Evolutionary conservation across 768 basidiomycete species (phyloP).

Genomic region (Lyophyllum shimeji): DNA sequence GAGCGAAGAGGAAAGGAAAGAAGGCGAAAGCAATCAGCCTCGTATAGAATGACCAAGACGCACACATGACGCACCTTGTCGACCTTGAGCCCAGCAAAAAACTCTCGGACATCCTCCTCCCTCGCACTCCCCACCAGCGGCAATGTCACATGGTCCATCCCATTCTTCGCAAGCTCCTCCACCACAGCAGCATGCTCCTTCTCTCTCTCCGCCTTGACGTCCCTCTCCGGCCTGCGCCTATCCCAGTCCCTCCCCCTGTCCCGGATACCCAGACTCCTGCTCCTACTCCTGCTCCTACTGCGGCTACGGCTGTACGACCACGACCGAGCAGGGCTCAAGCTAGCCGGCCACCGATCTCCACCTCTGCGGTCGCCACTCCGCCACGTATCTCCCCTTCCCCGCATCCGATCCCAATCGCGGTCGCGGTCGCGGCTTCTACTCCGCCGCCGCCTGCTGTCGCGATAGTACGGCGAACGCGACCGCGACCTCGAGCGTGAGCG

Average conservation of each 20-base stretch:
- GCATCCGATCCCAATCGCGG: constrained; percentile 11
- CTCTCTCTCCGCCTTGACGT: constrained; percentile 29
- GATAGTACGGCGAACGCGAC: neutral
- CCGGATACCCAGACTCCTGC: constrained; percentile 3
- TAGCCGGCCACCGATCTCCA: constrained; percentile 26
- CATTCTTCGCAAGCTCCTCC: constrained; percentile 58
- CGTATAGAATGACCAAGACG: neutral
- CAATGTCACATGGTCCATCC: constrained; percentile 65
- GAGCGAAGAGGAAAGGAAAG: constrained; percentile 7
- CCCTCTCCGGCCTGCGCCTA: constrained; percentile 15
- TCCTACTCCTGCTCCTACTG: constrained; percentile 8
- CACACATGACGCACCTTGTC: constrained; percentile 55
- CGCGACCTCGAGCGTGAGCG: constrained; percentile 1
- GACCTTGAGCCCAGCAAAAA: constrained; percentile 70
- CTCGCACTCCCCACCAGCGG: constrained; percentile 38
- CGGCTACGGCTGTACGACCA: constrained; percentile 1
- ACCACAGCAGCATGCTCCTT: constrained; percentile 40
- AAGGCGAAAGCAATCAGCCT: constrained; percentile 10
- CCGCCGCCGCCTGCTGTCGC: constrained; percentile 23
- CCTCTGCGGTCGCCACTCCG: constrained; percentile 10
- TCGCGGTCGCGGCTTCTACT: constrained; percentile 9
- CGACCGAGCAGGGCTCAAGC: neutral
- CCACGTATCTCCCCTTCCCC: constrained; percentile 20
- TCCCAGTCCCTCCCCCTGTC: constrained; percentile 14
- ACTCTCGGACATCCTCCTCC: constrained; percentile 67